These are phyloP conservation scores for Calocybe gangraenosa DNA, from an alignment of 768 basidiomycete species.

Conservation along the genomic window DNA sequence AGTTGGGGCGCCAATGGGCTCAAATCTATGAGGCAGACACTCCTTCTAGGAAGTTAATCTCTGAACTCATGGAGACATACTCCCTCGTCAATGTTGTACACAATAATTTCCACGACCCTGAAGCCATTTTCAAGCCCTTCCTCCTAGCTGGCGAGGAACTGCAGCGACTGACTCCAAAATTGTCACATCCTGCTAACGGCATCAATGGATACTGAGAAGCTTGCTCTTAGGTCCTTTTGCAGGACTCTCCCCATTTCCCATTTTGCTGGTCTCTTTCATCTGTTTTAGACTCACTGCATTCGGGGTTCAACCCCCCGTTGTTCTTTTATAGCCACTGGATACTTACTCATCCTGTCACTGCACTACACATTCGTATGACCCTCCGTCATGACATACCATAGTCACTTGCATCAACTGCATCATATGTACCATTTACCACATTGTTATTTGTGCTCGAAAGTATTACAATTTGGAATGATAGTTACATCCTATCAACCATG, in stretches of 20 bases:
- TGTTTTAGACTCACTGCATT: slow-evolving; percentile 21
- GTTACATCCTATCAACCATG: slow-evolving; percentile 23
- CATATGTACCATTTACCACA: slow-evolving; percentile 19
- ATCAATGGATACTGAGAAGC: slow-evolving; percentile 18
- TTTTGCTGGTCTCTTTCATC: slow-evolving; percentile 24
- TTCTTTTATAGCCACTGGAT: slow-evolving; percentile 31
- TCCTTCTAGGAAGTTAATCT: slow-evolving; percentile 69
- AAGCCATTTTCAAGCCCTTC: slow-evolving; percentile 88
- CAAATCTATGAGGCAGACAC: slow-evolving; percentile 78
- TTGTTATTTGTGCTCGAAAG: slow-evolving; percentile 7
- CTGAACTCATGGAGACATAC: slow-evolving; percentile 72
- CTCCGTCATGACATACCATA: slow-evolving; percentile 16
- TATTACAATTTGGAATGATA: slow-evolving; percentile 22
- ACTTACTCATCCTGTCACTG: slow-evolving; percentile 16
- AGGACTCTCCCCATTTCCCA: slow-evolving; percentile 18
- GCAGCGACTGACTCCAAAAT: slow-evolving; percentile 31
- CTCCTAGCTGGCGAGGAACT: slow-evolving; percentile 69
- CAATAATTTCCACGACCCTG: slow-evolving; percentile 85
- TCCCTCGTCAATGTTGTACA: slow-evolving; percentile 95
- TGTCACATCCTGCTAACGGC: slow-evolving; percentile 19
- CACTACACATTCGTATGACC: slow-evolving; percentile 7
- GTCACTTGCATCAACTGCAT: slow-evolving; percentile 59
- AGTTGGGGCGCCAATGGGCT: slow-evolving; percentile 90
- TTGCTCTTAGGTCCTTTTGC: slow-evolving; percentile 11
- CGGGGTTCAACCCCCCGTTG: slow-evolving; percentile 89